Conservation (phyloP, 176 grass and related monocot genomes). For the Hordeum marinum region DNA sequence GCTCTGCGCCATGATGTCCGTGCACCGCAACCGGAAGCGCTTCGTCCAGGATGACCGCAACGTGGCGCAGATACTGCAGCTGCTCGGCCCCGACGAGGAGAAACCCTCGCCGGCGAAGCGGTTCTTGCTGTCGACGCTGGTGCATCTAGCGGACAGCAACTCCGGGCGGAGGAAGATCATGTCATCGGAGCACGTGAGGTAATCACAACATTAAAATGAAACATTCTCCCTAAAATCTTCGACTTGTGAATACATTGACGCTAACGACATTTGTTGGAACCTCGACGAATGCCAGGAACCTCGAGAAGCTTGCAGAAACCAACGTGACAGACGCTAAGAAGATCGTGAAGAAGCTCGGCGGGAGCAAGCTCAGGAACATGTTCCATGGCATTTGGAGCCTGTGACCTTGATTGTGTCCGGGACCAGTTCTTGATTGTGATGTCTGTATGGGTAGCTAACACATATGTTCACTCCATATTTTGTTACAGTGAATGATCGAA, state of each 20-base stretch:
- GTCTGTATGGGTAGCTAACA: conserved; percentile 28
- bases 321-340: conserved; percentile 71
- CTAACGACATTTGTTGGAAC: neutral
- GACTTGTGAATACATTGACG: neutral
- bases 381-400: conserved; percentile 83
- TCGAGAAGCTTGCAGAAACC: conserved; percentile 67
- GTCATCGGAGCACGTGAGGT: conserved; percentile 60
- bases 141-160: conserved; percentile 54
- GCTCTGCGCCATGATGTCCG: conserved; percentile 53
- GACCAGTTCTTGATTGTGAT: neutral
- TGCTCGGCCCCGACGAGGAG: conserved; percentile 58
- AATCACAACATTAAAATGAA: neutral
- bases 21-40: conserved; percentile 63
- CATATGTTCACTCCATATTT: conserved; percentile 27
- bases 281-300: conserved; percentile 30
- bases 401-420: neutral
- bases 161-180: conserved; percentile 72
- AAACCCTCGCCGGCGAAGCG: conserved; percentile 51
- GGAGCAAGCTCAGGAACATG: conserved; percentile 68
- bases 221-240: neutral
- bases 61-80: conserved; percentile 60
- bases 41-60: conserved; percentile 73
- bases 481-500: conserved; percentile 40
- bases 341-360: conserved; percentile 78
- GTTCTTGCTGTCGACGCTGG: conserved; percentile 62